Evolutionary conservation across 2,329 filamentous ascomycete genomes (phyloP), one percentile per base, ranked within the genome.

Genomic region (Aspergillus novofumigatus): DNA sequence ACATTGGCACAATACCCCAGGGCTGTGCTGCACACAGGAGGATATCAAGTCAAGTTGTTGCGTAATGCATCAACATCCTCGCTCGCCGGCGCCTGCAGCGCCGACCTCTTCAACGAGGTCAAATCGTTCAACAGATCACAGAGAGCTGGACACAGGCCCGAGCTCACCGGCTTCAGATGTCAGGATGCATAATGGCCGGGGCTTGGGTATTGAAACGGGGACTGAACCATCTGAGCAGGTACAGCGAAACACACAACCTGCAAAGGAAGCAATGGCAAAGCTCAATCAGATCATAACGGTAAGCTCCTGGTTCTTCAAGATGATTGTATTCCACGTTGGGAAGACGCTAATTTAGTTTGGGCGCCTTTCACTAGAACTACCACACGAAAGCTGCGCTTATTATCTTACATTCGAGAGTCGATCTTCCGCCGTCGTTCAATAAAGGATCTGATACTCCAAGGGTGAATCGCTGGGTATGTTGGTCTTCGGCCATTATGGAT

Each of bases 281-380:
- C 81, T 97, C 65, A 94, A 95, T 73, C 92, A 96, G 77, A 94
- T 97, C 69, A 87, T 97, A 67, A 91, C 94, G 83, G 92, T 95
- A 78, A 60, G 77, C 67, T 59, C 47, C 47, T 32, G 35, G 28
- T 44, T 17, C 29, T 26, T 41, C 42, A 28, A 25, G 28, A 14
- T 54, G 51, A 14, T 52, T 52, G 20, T 29, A 26, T 21, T 28
- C 51, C 50, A 17, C 32, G 4, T 51, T 32, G n/a, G 57, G 57
- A 60, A 57, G 20, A 47, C 26, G 62, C 71, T 72, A 64, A 69
- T 63, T 67, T 35, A 23, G 17, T 47, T 11, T 56, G 49, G 4
- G 29, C 52, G 5, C 52, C 38, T 9, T 54, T 8, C 10, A 54
- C 14, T 68, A 97, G 92, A 96, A 97, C 72, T 94, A 96, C 75